Evolutionary conservation across 148 eudicot species (phyloP).

Genomic region (Arctostaphylos glauca): DNA sequence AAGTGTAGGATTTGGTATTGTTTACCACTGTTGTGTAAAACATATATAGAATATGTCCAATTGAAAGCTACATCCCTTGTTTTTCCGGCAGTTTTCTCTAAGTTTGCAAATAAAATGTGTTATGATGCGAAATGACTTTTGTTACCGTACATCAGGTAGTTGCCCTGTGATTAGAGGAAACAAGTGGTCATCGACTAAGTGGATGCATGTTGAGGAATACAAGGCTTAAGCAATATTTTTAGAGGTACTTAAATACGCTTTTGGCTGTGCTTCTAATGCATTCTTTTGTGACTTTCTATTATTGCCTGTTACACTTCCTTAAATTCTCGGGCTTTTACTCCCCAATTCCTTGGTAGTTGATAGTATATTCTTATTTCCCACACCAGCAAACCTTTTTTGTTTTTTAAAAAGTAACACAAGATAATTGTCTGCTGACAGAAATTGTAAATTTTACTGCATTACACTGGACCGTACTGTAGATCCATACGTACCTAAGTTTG

Average conservation of each 20-base stretch:
- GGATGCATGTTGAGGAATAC: constrained; percentile 76
- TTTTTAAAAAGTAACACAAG: neutral
- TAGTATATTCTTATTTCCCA: neutral
- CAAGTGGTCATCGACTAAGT: constrained; percentile 73
- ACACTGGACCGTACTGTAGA: neutral
- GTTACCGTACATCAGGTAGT: constrained; percentile 43
- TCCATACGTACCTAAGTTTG: neutral
- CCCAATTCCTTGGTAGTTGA: neutral
- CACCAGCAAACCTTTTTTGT: neutral
- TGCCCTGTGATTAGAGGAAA: constrained; percentile 75
- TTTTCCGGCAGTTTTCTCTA: neutral
- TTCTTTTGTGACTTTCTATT: neutral
- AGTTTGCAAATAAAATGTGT: neutral
- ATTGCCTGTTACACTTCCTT: neutral
- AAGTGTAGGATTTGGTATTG: neutral
- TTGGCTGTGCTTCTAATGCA: neutral
- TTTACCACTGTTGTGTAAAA: neutral
- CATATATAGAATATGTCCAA: neutral
- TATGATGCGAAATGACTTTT: neutral
- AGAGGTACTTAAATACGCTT: constrained; percentile 9
- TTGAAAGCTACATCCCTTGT: neutral
- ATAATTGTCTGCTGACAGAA: neutral
- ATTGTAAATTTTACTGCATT: neutral
- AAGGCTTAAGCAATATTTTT: constrained; percentile 23
- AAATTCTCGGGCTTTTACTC: no score